Evolutionary conservation across 768 basidiomycete species (phyloP).

Genomic region (Boletus rufocinnamomeus): DNA sequence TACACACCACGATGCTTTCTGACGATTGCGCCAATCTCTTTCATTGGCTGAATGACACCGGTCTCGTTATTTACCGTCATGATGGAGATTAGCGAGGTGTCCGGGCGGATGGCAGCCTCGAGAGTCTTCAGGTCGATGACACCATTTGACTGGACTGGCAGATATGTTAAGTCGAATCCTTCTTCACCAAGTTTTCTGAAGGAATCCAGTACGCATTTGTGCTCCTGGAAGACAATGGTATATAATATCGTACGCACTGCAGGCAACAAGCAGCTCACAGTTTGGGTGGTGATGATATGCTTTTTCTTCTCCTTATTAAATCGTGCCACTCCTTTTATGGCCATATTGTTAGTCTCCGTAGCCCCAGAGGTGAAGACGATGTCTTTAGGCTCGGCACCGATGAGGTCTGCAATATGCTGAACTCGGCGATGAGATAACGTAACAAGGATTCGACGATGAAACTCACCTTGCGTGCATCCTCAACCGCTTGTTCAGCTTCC

Average conservation of each 20-base stretch:
- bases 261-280: slow-evolving; percentile 50
- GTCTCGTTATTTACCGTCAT: slow-evolving; percentile 99
- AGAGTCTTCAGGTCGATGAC: slow-evolving; percentile 76
- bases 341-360: slow-evolving; percentile 97
- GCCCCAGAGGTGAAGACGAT: slow-evolving; percentile 97
- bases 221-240: slow-evolving; percentile 61
- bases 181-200: slow-evolving; percentile 94
- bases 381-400: slow-evolving; percentile 95
- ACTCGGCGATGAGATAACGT: slow-evolving; percentile 1
- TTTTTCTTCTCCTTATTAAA: slow-evolving; percentile 93
- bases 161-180: slow-evolving; percentile 96
- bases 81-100: slow-evolving; percentile 92
- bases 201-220: slow-evolving; percentile 98
- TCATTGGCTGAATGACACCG: slow-evolving; percentile 95
- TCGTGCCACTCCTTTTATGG: slow-evolving; percentile 93
- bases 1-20: slow-evolving; percentile 88
- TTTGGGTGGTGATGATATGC: slow-evolving; percentile 94
- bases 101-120: slow-evolving; percentile 86
- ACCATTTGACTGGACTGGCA: slow-evolving; percentile 91
- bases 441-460: slow-evolving; percentile 10
- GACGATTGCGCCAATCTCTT: slow-evolving; percentile 87
- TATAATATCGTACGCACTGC: neutral
- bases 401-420: slow-evolving; percentile 86
- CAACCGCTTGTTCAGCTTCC: slow-evolving; percentile 96
- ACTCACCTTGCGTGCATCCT: slow-evolving; percentile 81